Base-by-base conservation (phyloP, 2,329 filamentous ascomycete genomes). In the Colletotrichum cordylinicola region DNA sequence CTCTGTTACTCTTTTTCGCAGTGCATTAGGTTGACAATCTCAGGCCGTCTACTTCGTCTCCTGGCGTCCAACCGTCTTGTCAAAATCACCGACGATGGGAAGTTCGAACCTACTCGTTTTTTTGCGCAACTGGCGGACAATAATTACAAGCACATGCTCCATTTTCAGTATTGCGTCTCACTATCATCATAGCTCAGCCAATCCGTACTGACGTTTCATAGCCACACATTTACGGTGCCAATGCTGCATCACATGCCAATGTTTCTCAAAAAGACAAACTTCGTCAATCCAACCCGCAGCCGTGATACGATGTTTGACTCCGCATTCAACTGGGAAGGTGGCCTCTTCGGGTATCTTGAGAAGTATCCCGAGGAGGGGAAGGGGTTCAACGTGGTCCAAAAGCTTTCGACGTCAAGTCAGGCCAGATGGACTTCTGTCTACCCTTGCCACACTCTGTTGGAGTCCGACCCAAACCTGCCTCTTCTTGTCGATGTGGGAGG, bases 401-500 rank as follows among this genome's bases (percentile, higher is more conserved):
- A 64, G 8, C 16, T 16, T 9, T 35, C 24, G 24, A 70, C 67
- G 4, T 58, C 43, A 2, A 43, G 18, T 10, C 58, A 64, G 18
- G 16, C 67, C 16, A 55, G 58, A 8, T 74, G 71, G 71, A 74
- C 67, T 2, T 35, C 56, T 7, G 56, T 74, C 12, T 70, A 55
- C 39, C 72, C 72, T n/a, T 56, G 43, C 6, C 33, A 52, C 15
- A 64, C 8, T 2, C 58, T 70, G 2, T 15, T 56, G 10, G 67
- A 43, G 6, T 33, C 8, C 6, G 66, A 74, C 12, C 12, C 71
- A 24, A 43, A 18, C 4, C 29, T 64, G 3, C 72, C 72, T 10
- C 58, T 74, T 10, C 67, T 71, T 6, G 72, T 74, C 3, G 58
- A 74, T 8, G 67, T 74, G n/a, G 67, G 67, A n/a, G 72, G 72